Evolutionary conservation across 768 basidiomycete genomes (phyloP), one percentile per base, ranked within the genome.

Genomic region (Crucibulum laeve): DNA sequence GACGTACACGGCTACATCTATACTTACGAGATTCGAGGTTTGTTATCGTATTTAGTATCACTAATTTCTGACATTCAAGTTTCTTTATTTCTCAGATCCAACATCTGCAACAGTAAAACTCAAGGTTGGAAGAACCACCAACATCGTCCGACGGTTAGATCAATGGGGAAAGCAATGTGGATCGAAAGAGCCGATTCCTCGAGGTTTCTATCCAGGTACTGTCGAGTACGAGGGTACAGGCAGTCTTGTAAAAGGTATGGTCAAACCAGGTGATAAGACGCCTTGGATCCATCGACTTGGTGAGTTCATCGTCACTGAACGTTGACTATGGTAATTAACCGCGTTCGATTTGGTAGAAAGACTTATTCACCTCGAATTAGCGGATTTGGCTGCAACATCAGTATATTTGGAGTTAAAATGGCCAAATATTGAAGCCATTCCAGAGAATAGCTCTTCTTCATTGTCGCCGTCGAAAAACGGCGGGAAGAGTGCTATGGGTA

Each of bases 111-210:
- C 69, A 5, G 65, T 87, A 48, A 77, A 80, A 52, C 69, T 90
- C 51, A 91, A 92, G 69, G 85, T 91, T 19, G 91, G 90, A 13
- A 77, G 89, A 25, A 73, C 90, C 1, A 74, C 77, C 25, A 89
- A 89, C 57, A 72, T 90, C 18, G 74, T 71, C 23, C 83, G 82
- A 52, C 72, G 90, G 23, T 70, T 90, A 36, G 79, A 84, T 55
- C 74, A 92, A 52, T 91, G 90, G 90, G 71, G 71, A 17, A 90
- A 84, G 52, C 86, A 88, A 52, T 92, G 90, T 47, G 77, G 77
- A 3, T 87, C 86, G 5, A 87, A 84, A 58, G 76, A 82, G 51
- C 85, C 83, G 40, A 74, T 88, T 26, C 62, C 87, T 13, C 74
- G 86, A 34, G 87, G 87, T 1, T 85, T 76, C 66, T 89, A 81